Evolutionary conservation across 2,329 filamentous ascomycete species (phyloP).

Genomic region (Teratosphaeria pseudoeucalypti): DNA sequence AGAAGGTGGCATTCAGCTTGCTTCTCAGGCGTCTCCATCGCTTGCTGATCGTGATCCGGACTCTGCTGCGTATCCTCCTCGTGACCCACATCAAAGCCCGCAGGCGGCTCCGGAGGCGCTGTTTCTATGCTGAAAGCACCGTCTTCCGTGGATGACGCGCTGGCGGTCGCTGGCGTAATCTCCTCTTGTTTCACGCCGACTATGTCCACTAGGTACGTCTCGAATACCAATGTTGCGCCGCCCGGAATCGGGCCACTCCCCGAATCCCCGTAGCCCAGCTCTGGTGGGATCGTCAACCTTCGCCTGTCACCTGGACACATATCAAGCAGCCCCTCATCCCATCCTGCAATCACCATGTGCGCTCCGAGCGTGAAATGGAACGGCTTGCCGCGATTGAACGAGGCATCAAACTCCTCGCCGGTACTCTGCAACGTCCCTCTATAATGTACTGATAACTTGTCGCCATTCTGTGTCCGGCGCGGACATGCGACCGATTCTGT

Average conservation of each 20-base stretch:
- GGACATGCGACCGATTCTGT: constrained; percentile 32
- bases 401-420: constrained; percentile 68
- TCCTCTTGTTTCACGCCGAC: constrained; percentile 47
- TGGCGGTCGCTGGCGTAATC: constrained; percentile 1
- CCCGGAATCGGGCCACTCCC: constrained; percentile 65
- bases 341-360: constrained; percentile 84
- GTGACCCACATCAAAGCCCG: constrained; percentile 1
- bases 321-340: constrained; percentile 80
- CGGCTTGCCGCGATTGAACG: constrained; percentile 65
- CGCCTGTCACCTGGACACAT: constrained; percentile 95
- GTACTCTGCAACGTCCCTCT: constrained; percentile 41
- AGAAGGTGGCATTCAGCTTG: constrained; percentile 73
- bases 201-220: constrained; percentile 80
- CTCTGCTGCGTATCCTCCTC: constrained; percentile 7
- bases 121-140: constrained; percentile 15
- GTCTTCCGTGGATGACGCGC: constrained; percentile 6
- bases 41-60: background rate
- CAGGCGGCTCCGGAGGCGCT: constrained; percentile 12
- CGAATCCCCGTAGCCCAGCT: constrained; percentile 69
- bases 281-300: constrained; percentile 81
- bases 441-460: constrained; percentile 40
- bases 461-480: constrained; percentile 36
- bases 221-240: constrained; percentile 75
- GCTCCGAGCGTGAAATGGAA: constrained; percentile 69
- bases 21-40: background rate